Conservation (phyloP, 805 yeast genomes). For the Peterozyma toletana region DNA sequence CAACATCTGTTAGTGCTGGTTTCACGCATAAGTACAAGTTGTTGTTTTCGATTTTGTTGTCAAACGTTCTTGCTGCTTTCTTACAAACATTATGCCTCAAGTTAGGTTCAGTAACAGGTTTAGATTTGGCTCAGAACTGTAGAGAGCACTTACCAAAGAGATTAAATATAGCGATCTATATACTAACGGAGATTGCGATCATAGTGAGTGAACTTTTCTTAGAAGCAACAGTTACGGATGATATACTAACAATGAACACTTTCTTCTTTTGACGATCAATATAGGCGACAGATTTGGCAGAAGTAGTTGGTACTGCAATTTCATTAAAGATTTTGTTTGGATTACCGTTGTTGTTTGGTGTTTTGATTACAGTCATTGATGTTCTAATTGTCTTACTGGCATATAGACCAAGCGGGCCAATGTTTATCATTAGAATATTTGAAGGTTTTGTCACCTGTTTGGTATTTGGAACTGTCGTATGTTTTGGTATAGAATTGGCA, state of each 20-base stretch:
- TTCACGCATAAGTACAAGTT: constrained; percentile 70
- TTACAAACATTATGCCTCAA: constrained; percentile 80
- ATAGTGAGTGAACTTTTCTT: constrained; percentile 37
- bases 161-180: constrained; percentile 56
- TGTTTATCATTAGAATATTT: constrained; percentile 68
- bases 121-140: constrained; percentile 83
- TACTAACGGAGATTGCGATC: constrained; percentile 78
- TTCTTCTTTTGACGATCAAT: too few relatives aligned
- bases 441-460: constrained; percentile 67
- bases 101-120: constrained; percentile 83
- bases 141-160: constrained; percentile 60
- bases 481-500: constrained; percentile 66
- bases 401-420: constrained; percentile 69
- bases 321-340: constrained; percentile 70
- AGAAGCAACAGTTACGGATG: too few relatives aligned
- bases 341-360: constrained; percentile 72
- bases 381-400: constrained; percentile 74
- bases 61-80: constrained; percentile 80
- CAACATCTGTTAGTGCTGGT: constrained; percentile 86
- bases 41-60: constrained; percentile 62
- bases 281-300: constrained; percentile 71
- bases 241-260: too few relatives aligned
- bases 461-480: constrained; percentile 67
- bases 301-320: constrained; percentile 90
- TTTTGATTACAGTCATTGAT: constrained; percentile 71